These are phyloP conservation scores for Eucalyptus cloeziana DNA, from an alignment of 345 rosid genomes.

Conservation along the genomic window DNA sequence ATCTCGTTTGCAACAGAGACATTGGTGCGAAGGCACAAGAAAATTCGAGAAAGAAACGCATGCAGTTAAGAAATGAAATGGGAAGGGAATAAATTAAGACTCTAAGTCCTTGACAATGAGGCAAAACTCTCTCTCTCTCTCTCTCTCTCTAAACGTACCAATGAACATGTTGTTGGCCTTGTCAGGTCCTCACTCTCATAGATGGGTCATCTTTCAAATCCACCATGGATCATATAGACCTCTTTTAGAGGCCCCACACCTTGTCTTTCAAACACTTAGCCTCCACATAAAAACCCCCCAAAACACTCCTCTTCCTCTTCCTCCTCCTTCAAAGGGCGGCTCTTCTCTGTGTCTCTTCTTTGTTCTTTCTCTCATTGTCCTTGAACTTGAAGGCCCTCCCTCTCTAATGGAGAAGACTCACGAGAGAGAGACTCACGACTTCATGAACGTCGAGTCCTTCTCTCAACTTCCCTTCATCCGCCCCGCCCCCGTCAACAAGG, in stretches of 20 bases:
- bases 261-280: background rate
- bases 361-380: background rate
- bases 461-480: constrained; percentile 52
- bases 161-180: constrained; percentile 21
- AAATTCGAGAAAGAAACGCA: background rate
- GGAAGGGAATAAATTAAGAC: background rate
- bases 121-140: background rate
- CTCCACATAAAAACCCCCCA: background rate
- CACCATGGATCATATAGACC: constrained; percentile 17
- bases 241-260: constrained; percentile 1
- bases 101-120: background rate
- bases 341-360: background rate
- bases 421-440: constrained; percentile 30
- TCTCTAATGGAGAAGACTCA: constrained; percentile 10
- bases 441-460: constrained; percentile 45
- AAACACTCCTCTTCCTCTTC: background rate
- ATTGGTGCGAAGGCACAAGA: background rate
- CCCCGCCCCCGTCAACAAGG: constrained; percentile 46
- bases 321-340: background rate
- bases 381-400: background rate
- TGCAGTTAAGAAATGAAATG: background rate
- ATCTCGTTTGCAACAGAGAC: background rate
- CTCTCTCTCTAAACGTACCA: background rate
- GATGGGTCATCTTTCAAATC: constrained; percentile 6
- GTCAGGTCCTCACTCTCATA: constrained; percentile 36